phyloP scores from a whole-genome alignment of 2,329 filamentous ascomycete species.

The Neofusicoccum umdonicola region DNA sequence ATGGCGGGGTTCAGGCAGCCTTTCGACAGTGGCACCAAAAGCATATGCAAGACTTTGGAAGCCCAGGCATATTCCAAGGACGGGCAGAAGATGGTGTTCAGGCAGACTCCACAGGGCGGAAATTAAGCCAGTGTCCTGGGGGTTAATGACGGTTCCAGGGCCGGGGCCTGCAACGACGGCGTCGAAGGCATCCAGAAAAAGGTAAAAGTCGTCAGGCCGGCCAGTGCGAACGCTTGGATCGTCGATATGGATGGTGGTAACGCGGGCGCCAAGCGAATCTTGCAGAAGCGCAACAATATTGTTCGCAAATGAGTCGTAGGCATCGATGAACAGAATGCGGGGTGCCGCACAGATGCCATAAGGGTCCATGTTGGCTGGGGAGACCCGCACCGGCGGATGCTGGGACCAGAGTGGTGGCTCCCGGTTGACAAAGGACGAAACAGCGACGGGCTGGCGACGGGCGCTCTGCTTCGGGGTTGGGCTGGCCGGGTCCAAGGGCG shows the following conservation, averaged over 20 bases:
- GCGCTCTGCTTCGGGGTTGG: not conserved
- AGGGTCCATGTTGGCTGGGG: not conserved
- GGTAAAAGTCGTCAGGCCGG: conserved; percentile 35
- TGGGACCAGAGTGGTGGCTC: not conserved
- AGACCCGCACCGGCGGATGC: too few species aligned
- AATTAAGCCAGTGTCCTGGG: conserved; percentile 81
- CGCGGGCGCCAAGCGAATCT: conserved; percentile 64
- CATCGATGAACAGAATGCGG: conserved; percentile 83
- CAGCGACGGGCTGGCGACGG: not conserved
- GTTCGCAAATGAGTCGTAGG: conserved; percentile 95
- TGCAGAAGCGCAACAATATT: conserved; percentile 85
- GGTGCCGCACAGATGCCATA: conserved; percentile 6
- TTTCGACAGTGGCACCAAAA: conserved; percentile 65
- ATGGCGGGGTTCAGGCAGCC: conserved; percentile 72
- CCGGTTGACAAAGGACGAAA: not conserved
- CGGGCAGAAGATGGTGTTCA: conserved; percentile 62
- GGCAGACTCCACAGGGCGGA: conserved; percentile 68
- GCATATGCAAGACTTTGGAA: conserved; percentile 77
- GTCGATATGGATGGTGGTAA: conserved; percentile 71
- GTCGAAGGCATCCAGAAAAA: conserved; percentile 62
- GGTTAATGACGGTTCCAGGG: conserved; percentile 72
- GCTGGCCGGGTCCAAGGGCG: not conserved
- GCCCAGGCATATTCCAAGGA: conserved; percentile 84
- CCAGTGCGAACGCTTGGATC: conserved; percentile 34
- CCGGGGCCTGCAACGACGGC: conserved; percentile 89